Percentiles rank a stretch among this genome's conserved stretches.
These are phyloP conservation scores for Sambucus nigra DNA, from an alignment of 129 eudicot species.

Conservation along the genomic window DNA sequence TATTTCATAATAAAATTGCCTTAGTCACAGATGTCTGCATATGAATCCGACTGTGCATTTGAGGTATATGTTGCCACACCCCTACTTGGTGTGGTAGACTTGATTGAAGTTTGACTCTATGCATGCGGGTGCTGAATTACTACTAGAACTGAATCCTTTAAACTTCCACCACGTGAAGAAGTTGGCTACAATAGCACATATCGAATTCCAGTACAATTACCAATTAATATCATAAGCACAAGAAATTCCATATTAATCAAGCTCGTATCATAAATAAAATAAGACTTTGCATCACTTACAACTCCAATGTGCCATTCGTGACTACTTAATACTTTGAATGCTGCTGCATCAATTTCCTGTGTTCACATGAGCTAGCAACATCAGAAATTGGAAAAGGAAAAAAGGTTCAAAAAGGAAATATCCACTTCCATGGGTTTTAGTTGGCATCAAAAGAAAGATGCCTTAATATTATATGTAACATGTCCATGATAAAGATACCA, in stretches of 20 bases:
- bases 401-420: too few relatives aligned
- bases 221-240: too few relatives aligned
- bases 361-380: constrained; percentile 4
- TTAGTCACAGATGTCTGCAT: not conserved
- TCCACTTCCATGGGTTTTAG: too few relatives aligned
- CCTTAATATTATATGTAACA: too few relatives aligned
- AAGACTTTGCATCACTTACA: constrained; percentile 40
- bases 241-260: too few relatives aligned
- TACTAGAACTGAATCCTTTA: constrained; percentile 53
- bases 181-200: constrained; percentile 50
- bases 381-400: not conserved
- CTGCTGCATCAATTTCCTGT: constrained; percentile 85
- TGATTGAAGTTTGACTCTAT: constrained; percentile 16
- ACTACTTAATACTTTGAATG: constrained; percentile 61
- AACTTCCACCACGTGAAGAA: constrained; percentile 29
- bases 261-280: too few relatives aligned
- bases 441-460: too few relatives aligned
- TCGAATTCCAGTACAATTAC: not conserved
- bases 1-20: constrained; percentile 3
- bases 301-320: constrained; percentile 95
- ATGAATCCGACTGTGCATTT: not conserved
- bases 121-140: constrained; percentile 84
- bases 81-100: constrained; percentile 15
- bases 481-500: too few relatives aligned
- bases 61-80: constrained; percentile 14